Evolutionary conservation across 2,329 filamentous ascomycete species (phyloP), one percentile per base, ranked within the genome.

Genomic region (Aspergillus fructus): DNA sequence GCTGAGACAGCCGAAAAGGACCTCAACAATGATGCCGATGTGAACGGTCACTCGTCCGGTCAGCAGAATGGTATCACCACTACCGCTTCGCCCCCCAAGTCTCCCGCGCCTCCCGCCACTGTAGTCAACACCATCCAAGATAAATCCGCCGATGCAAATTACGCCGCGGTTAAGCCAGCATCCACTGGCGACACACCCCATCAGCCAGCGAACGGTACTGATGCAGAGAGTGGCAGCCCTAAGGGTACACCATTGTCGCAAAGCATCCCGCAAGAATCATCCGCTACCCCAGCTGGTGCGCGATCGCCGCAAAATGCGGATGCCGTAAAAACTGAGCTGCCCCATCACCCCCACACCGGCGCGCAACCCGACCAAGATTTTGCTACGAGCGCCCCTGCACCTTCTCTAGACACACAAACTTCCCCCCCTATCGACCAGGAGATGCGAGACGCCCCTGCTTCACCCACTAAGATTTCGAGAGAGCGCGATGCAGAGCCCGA

Each of bases 401-500:
- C 59, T 56, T 56, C 55, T 6, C 45, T 62, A 30, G 42, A 62
- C n/a, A 56, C 64, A 15, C 62, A 66, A 30, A 56, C 66, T 21
- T 46, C 66, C 15, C 64, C 68, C 23, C 58, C 61, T 13, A 59
- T 61, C 40, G 83, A 85, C 56, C 74, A 81, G 11, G 72, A 78
- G 41, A 85, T 85, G 83, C 69, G 72, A n/a, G 84, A 83, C 62
- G 81, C 76, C 4, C 79, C 82, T 0, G 68, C 74, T 3, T 77
- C 78, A 2, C 75, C 77, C 3, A 71, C 72, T 3, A 93, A 93
- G 75, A 70, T 89, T 12, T 81, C 90, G 1, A 86, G 91, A 11
- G 89, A 88, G 64, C 87, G 93, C 13, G 91, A 96, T 58, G 87
- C 91, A 4, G 91, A 96, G 62, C 77, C 61, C 12, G 65, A 62